Evolutionary conservation across 805 yeast species (phyloP), one percentile per base, ranked within the genome.

Genomic region (Ogataea siamensis): DNA sequence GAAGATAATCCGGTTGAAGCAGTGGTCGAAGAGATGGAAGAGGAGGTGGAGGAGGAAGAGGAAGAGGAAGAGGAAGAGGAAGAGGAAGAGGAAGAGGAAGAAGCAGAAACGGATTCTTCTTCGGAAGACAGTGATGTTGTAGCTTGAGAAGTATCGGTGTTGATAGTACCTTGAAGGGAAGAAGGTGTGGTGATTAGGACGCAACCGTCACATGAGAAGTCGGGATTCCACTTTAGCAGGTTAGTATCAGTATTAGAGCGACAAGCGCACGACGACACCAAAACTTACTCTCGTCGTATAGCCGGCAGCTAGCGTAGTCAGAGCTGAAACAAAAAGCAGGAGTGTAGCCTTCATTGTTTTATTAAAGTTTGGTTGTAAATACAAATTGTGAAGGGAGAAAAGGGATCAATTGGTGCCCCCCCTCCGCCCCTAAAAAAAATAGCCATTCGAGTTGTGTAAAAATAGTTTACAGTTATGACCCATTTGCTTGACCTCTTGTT

Each of bases 171-270:
- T 21, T 39, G 48, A 12, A 53, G 40, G 16, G 53, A 47, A 2
- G 42, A 29, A 10, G 51, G 54, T 2, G 62, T 58, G 5, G 62
- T 56, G 34, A 57, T 57, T 16, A 54, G 16, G 6, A 46, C 36
- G 34, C 62, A 54, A 2, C 58, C 56, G 36, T 40, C 54, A 36
- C 61, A 56, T 5, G 48, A 29, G 31, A 58, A 57, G 9, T 51
- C 63, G 4, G 39, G 22, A 31, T 33, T 32, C n/a, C 8, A 24
- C 31, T 29, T 15, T 8, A 17, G 10, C 12, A 13, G 17, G 20
- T 34, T 22, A 30, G 29, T 19, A n/a, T n/a, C n/a, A n/a, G n/a
- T n/a, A n/a, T n/a, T n/a, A n/a, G n/a, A n/a, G n/a, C n/a, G n/a
- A n/a, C n/a, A n/a, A n/a, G n/a, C n/a, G n/a, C n/a, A n/a, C n/a